Conservation (phyloP, 148 eudicot species). For the Silene uniflora region DNA sequence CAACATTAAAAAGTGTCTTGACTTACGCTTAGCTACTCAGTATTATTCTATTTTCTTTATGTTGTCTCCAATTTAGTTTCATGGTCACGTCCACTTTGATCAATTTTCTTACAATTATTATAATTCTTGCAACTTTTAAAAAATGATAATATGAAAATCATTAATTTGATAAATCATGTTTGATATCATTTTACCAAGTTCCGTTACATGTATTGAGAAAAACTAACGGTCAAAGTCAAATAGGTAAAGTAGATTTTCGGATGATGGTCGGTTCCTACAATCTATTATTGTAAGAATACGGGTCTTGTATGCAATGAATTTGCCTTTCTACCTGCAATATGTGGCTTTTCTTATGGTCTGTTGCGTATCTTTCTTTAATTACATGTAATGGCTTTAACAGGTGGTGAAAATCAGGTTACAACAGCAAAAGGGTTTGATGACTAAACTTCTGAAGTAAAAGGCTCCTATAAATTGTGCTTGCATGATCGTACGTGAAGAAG, state of each 20-base stretch:
- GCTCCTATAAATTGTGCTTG: slow-evolving; percentile 90
- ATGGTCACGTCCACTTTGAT: not conserved
- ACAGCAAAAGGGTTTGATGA: slow-evolving; percentile 79
- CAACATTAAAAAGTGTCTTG: no score
- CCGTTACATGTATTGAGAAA: not conserved
- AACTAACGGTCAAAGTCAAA: not conserved
- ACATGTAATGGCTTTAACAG: slow-evolving; percentile 32
- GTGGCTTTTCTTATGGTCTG: not conserved
- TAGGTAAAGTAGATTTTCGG: no score
- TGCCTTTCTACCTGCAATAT: not conserved
- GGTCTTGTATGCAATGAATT: not conserved
- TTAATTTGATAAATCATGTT: not conserved
- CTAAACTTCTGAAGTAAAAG: slow-evolving; percentile 69
- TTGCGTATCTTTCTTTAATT: not conserved
- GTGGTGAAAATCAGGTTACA: slow-evolving; percentile 90
- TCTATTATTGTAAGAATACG: not conserved
- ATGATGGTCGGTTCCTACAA: not conserved
- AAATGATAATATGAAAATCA: not conserved
- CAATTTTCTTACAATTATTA: not conserved
- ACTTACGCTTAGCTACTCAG: no score
- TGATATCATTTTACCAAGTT: not conserved
- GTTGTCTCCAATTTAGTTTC: not conserved
- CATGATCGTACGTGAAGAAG: slow-evolving; percentile 77
- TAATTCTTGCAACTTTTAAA: no score
- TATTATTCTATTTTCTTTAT: not conserved